A percentile compares a stretch with the other conserved stretches of the same genome.
These are phyloP conservation scores for Alternaria sp. DNA, from an alignment of 2,329 filamentous ascomycete species.

Conservation along the genomic window DNA sequence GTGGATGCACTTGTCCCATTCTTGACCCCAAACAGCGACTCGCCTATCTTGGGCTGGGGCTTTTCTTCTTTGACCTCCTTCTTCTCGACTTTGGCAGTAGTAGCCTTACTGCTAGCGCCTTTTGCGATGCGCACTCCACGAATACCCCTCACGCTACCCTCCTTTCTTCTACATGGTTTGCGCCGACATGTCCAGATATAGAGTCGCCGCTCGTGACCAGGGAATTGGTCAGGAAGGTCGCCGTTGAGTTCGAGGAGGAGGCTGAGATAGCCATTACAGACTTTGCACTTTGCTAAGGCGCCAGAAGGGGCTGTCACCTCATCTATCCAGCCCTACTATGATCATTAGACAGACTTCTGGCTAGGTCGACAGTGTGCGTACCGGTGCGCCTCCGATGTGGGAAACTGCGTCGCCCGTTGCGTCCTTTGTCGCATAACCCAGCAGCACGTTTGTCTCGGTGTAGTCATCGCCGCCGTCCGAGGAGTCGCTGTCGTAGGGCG, in stretches of 20 bases:
- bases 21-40: conserved; percentile 74
- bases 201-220: conserved; percentile 83
- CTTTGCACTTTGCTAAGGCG: conserved; percentile 81
- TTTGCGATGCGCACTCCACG: conserved; percentile 69
- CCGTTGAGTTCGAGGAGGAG: conserved; percentile 90
- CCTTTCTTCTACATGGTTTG: conserved; percentile 80
- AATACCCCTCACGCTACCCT: conserved; percentile 80
- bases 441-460: conserved; percentile 83
- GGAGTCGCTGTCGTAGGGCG: conserved; percentile 86
- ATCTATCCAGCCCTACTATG: conserved; percentile 77
- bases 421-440: conserved; percentile 88
- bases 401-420: conserved; percentile 83
- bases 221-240: conserved; percentile 85
- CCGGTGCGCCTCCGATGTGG: conserved; percentile 85
- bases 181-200: conserved; percentile 86
- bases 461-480: conserved; percentile 73
- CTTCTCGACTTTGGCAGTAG: conserved; percentile 24
- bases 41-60: conserved; percentile 64
- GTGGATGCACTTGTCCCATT: conserved; percentile 35
- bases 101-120: conserved; percentile 36
- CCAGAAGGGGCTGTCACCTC: conserved; percentile 74
- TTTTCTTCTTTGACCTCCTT: conserved; percentile 40
- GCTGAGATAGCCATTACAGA: conserved; percentile 83
- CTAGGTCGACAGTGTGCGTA: conserved; percentile 59
- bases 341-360: not conserved